Conservation (phyloP, 352 stramenopile species). For the Peronospora tabacina region DNA sequence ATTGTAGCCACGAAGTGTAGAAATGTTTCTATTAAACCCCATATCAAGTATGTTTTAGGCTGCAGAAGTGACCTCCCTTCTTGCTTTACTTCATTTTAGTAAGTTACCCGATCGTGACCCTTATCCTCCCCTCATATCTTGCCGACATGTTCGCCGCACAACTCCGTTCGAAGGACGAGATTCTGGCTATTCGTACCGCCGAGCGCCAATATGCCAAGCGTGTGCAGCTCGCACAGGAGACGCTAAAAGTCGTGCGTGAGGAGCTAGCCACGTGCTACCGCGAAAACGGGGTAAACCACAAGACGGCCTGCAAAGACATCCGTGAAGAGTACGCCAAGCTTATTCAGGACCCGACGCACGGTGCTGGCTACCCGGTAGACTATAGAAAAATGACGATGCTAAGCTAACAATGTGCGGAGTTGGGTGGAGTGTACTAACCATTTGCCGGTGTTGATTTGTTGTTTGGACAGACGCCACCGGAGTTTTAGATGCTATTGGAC, state of each 20-base stretch:
- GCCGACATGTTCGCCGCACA: constrained; percentile 53
- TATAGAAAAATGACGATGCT: neutral
- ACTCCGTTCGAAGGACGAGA: constrained; percentile 77
- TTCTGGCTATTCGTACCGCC: constrained; percentile 65
- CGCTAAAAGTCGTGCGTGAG: constrained; percentile 77
- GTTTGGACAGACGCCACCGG: constrained; percentile 26
- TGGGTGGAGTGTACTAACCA: neutral
- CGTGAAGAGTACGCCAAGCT: constrained; percentile 80
- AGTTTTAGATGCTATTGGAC: constrained; percentile 17
- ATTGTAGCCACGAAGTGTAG: too few species aligned
- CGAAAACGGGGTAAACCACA: constrained; percentile 86
- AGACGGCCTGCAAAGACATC: constrained; percentile 74
- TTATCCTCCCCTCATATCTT: neutral
- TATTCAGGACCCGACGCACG: constrained; percentile 72
- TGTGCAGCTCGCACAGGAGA: constrained; percentile 65
- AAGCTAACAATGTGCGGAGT: too few species aligned
- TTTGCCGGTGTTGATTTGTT: constrained; percentile 7
- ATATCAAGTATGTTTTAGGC: too few species aligned
- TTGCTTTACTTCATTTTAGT: neutral
- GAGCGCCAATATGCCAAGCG: constrained; percentile 76
- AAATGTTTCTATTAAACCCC: neutral
- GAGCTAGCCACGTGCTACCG: constrained; percentile 84
- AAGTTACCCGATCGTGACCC: neutral
- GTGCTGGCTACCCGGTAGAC: constrained; percentile 56
- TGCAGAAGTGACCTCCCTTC: neutral